Evolutionary conservation across 2,329 filamentous ascomycete species (phyloP), one percentile per base, ranked within the genome.

Genomic region (Beauveria australis): DNA sequence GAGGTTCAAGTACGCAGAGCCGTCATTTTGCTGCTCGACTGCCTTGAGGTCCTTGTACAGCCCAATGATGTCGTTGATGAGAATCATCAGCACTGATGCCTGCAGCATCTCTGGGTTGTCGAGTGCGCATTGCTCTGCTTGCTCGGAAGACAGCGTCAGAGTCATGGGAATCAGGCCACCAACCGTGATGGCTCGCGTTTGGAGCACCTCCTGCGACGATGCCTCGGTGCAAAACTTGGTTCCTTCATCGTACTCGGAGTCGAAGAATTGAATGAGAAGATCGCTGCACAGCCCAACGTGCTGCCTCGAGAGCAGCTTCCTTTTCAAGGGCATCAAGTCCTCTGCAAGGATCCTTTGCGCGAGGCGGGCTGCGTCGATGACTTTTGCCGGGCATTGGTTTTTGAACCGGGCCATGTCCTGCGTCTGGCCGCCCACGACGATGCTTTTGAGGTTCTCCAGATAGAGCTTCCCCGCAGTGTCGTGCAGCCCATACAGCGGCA

Each of bases 1-100:
- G 22, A 61, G 59, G 49, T 61, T 61, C 51, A 61, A 28, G 59
- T 56, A 61, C 14, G 59, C 59, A 10, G 59, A 61, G 19, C 59
- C 59, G 3, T 61, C 59, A 19, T 61, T 48, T n/a, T 43, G 51
- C 33, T 37, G 40, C n/a, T 61, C 52, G 4, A 61, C 52, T 1
- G 59, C 49, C 18, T 30, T 22, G n/a, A 61, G 49, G 22, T 61
- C 59, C 51, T 56, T 61, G 33, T 61, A 56, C 26, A 61, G 43
- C 28, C 59, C 59, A 30, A 61, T 56, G 22, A 61, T 55, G 59
- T 61, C 59, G 33, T 61, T 55, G n/a, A 55, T 41, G 12, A 61
- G 51, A 24, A 48, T 33, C 51, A 56, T 49, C 2, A 55, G 19
- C 41, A 61, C 40, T 2, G 51, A 56, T 2, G 40, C 26, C n/a